Percentiles rank a stretch among this genome's conserved stretches.
phyloP scores from a whole-genome alignment of 176 grass and related monocot genomes.

The Bothriochloa decipiens region DNA sequence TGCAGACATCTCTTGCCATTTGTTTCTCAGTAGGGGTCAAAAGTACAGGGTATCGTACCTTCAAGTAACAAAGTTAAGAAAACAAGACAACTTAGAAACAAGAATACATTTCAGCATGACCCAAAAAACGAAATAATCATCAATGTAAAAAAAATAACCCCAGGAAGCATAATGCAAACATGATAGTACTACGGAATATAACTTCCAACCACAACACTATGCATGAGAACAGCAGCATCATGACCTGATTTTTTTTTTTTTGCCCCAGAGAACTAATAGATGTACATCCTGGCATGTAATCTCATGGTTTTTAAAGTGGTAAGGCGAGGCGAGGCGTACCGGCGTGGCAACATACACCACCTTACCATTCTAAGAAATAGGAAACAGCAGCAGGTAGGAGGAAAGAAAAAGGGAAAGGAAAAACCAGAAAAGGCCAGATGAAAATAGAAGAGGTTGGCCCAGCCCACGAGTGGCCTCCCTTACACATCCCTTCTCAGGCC shows the following conservation, averaged over 20 bases:
- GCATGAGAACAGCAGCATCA: slow-evolving; percentile 17
- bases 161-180: slow-evolving; percentile 19
- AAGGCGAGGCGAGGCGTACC: not conserved
- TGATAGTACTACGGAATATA: slow-evolving; percentile 20
- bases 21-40: slow-evolving; percentile 93
- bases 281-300: not conserved
- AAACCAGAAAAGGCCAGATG: not conserved
- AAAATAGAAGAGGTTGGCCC: not conserved
- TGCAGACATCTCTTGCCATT: slow-evolving; percentile 95
- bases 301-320: not conserved
- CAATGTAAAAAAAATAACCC: not conserved
- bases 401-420: not conserved
- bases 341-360: not conserved
- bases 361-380: slow-evolving; percentile 1
- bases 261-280: not conserved
- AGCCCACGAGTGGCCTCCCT: not conserved
- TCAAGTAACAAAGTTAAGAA: slow-evolving; percentile 45
- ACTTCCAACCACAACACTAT: not conserved
- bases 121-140: slow-evolving; percentile 13
- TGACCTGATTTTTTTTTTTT: not conserved
- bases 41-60: slow-evolving; percentile 98
- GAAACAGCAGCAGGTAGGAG: not conserved
- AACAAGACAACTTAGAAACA: slow-evolving; percentile 21
- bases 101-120: slow-evolving; percentile 8
- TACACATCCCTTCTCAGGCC: not conserved